Base-by-base conservation (phyloP, 2,329 filamentous ascomycete genomes). In the Paecilomyces formosus region DNA sequence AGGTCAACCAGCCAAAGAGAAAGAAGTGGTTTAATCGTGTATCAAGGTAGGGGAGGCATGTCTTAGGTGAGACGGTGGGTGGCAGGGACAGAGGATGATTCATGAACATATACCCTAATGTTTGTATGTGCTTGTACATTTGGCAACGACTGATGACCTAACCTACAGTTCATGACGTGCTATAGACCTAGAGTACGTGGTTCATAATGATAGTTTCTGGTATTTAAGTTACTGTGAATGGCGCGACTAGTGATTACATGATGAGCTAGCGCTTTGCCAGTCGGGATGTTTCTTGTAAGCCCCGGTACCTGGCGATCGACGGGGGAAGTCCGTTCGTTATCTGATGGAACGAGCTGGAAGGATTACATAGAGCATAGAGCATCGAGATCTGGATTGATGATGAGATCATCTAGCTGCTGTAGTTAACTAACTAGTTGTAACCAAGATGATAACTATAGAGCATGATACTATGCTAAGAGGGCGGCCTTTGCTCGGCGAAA, bases 11-110 rank as follows among this genome's bases (percentile, higher is more conserved):
- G 26, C 64, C 63, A 52, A 65, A 62, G 30, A 68, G 65, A 51
- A 70, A 67, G 64, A 72, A 71, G 61, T 74, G 71, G 71, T 70
- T 73, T 58, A 63, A 64, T 15, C 60, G 65, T 18, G 54, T n/a
- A 57, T 2, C 59, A 55, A 45, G 2, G 15, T 18, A n/a, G n/a
- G n/a, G n/a, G 24, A 26, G 35, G 15, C 4, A n/a, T 15, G 4
- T n/a, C 12, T 26, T 26, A 26, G 35, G 35, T 12, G 15, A n/a
- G 15, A 39, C n/a, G 35, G 35, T 4, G 15, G 50, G 50, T 28
- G 50, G 21, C 15, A 24, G 58, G 55, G 6, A 54, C 54, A 26
- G 52, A 33, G 22, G 55, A 57, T 33, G 35, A 56, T 31, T 15
- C 11, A 22, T 28, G 18, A 15, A 28, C 5, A 52, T 52, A 52